Base-by-base conservation (phyloP, 2,329 filamentous ascomycete genomes). In the Colletotrichum spinosum region DNA sequence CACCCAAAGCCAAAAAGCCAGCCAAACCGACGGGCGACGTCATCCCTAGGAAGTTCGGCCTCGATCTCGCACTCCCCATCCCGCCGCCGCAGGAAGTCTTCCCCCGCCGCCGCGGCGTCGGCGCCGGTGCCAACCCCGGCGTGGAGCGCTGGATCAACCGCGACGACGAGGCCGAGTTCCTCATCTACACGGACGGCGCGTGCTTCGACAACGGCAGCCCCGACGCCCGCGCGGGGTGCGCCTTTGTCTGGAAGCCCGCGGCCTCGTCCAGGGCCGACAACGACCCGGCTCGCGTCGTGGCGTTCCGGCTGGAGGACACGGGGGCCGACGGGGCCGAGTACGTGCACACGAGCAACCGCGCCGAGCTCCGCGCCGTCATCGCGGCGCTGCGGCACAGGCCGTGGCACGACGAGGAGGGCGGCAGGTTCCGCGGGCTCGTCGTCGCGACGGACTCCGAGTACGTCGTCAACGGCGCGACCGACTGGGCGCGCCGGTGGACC, bases 361-460 rank as follows among this genome's bases (percentile, higher is more conserved):
- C 86, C 3, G 83, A 87, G 71, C 79, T 88, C 7, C 85, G 84
- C 12, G 85, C 84, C 6, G 82, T 82, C 6, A 80, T 86, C 51
- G 82, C 78, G 6, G 86, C 81, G 4, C 76, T 87, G 33, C 75
- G 79, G 35, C 81, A 77, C 68, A 74, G 78, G 3, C 8, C 71
- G 67, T 86, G 83, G 84, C n/a, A 12, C 0, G 73, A 70, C 5
- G 81, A 85, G 71, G 70, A 25, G 4, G 25, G 25, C 25, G 25
- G 25, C 25, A 25, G 80, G 59, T 74, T 75, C 73, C 44, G 64
- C 10, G 73, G 72, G 2, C 6, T 88, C 2, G 81, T 86, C 42
- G 78, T 88, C 62, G 85, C 84, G 2, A 86, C 84, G 0, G 83
- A 88, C 69, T 86, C 83, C 0, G 76, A 78, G 35, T 87, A 87